phyloP scores from a whole-genome alignment of 176 grass and related monocot genomes.

The Cocos nucifera region DNA sequence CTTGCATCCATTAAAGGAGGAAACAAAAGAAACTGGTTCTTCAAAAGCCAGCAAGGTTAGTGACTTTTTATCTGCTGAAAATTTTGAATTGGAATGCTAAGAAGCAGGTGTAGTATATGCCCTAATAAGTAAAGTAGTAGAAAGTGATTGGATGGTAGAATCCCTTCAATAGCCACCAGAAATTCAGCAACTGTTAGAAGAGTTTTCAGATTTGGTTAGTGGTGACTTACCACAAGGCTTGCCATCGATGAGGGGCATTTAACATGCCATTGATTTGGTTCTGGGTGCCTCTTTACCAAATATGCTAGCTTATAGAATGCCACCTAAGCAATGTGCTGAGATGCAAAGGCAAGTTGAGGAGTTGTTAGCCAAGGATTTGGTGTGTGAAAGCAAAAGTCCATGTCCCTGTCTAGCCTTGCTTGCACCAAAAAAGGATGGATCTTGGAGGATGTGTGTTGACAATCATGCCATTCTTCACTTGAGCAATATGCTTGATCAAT shows the following conservation, averaged over 20 bases:
- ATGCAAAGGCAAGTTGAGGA: background rate
- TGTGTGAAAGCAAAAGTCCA: background rate
- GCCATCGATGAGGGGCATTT: background rate
- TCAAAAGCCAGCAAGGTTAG: no score
- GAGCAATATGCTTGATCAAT: background rate
- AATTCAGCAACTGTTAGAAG: background rate
- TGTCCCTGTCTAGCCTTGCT: background rate
- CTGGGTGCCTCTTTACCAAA: background rate
- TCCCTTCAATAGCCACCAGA: background rate
- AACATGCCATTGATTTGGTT: background rate
- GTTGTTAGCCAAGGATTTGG: background rate
- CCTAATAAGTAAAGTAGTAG: no score
- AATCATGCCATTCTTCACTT: background rate
- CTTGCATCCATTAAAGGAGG: no score
- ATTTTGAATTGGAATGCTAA: no score
- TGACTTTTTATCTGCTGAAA: no score
- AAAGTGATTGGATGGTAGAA: no score
- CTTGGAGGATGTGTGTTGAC: background rate
- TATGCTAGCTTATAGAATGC: no score
- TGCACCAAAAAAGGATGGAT: background rate
- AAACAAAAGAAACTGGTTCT: no score
- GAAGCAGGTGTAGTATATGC: no score
- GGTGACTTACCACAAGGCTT: background rate
- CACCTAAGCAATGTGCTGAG: background rate
- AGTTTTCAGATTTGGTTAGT: background rate